phyloP scores from a whole-genome alignment of 352 stramenopile species.

The Pythium phragmiticola region DNA sequence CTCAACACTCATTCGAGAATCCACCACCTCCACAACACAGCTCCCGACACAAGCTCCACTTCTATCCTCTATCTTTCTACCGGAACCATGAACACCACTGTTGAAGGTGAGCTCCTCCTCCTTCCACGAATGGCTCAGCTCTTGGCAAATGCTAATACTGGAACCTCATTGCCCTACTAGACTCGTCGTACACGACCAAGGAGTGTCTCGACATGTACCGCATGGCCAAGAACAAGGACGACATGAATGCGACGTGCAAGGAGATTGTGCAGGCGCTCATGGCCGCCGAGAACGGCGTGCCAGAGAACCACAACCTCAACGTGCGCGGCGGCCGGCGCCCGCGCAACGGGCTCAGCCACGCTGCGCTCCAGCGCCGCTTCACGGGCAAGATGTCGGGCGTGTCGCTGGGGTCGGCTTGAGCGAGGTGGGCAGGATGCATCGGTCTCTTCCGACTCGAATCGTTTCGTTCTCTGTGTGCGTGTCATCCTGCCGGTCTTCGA shows the following conservation, averaged over 20 bases:
- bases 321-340: constrained; percentile 53
- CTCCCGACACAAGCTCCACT: background rate
- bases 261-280: constrained; percentile 74
- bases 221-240: constrained; percentile 78
- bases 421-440: no score
- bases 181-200: constrained; percentile 21
- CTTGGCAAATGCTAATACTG: background rate
- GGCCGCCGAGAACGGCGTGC: constrained; percentile 57
- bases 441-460: no score
- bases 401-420: constrained; percentile 40
- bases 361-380: constrained; percentile 72
- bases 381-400: constrained; percentile 84
- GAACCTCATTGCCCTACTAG: background rate
- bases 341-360: constrained; percentile 69
- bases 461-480: background rate
- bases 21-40: background rate
- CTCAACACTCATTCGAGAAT: constrained; percentile 6
- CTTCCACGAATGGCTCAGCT: background rate
- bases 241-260: constrained; percentile 67
- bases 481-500: background rate
- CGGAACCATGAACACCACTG: constrained; percentile 11
- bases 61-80: no score
- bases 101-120: constrained; percentile 7
- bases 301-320: constrained; percentile 72
- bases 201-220: constrained; percentile 77